A percentile compares a stretch with the other conserved stretches of the same genome.
These are phyloP conservation scores for Phoenix roebelenii DNA, from an alignment of 176 grass and related monocot species.

Conservation along the genomic window DNA sequence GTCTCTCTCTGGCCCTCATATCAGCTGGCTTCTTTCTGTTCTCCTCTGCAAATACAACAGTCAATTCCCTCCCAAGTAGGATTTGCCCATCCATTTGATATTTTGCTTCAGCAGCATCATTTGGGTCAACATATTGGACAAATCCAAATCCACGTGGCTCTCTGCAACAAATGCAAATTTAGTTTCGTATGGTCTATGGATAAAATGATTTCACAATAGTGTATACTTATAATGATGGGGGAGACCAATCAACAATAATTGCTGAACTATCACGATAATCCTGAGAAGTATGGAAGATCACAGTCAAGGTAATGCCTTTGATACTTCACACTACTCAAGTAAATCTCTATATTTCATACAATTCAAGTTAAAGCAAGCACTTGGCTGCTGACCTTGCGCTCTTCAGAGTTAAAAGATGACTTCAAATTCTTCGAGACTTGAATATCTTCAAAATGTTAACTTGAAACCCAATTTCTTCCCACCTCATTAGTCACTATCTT, in stretches of 20 bases:
- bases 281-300: conserved; percentile 6
- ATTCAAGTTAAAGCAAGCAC: conserved; percentile 48
- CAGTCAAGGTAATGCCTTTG: background rate
- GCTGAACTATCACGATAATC: conserved; percentile 4
- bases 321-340: conserved; percentile 8
- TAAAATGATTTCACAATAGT: background rate
- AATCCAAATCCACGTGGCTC: conserved; percentile 88
- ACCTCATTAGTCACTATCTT: conserved; percentile 28
- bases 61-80: conserved; percentile 69
- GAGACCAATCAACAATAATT: background rate
- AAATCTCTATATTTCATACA: background rate
- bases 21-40: conserved; percentile 76
- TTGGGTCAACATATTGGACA: conserved; percentile 68
- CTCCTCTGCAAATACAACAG: conserved; percentile 87
- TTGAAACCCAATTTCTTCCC: conserved; percentile 75
- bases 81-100: conserved; percentile 81
- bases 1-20: conserved; percentile 58
- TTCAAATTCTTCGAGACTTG: conserved; percentile 93
- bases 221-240: background rate
- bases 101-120: conserved; percentile 83
- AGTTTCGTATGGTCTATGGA: background rate
- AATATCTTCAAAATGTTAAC: conserved; percentile 41
- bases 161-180: conserved; percentile 26
- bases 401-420: conserved; percentile 61
- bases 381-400: conserved; percentile 82